Percentiles rank a stretch among this genome's conserved stretches.
These are phyloP conservation scores for Voacanga thouarsii DNA, from an alignment of 257 asterid species.

Conservation along the genomic window DNA sequence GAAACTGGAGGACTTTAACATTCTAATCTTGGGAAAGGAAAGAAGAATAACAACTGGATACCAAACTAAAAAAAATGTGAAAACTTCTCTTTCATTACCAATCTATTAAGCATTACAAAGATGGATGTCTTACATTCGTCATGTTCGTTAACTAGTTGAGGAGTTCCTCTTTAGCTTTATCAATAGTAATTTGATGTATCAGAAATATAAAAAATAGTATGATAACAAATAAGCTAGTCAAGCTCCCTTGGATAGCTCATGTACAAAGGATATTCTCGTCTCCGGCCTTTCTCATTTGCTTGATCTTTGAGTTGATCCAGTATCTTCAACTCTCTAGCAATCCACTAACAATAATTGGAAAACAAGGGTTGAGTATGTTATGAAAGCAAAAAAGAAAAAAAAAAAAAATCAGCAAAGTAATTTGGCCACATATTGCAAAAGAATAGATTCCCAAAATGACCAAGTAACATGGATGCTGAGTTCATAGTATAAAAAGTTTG, in stretches of 20 bases:
- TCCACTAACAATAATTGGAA: slow-evolving; percentile 48
- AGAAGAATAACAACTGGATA: background rate
- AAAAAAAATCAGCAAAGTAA: background rate
- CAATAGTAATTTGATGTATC: background rate
- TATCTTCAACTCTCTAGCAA: slow-evolving; percentile 53
- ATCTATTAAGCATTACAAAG: background rate
- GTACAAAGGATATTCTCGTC: slow-evolving; percentile 72
- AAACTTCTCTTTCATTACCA: background rate
- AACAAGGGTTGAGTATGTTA: slow-evolving; percentile 14
- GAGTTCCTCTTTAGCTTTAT: background rate
- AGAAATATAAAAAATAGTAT: background rate
- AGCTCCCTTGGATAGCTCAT: background rate
- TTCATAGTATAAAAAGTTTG: background rate
- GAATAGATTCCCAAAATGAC: background rate
- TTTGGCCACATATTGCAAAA: background rate
- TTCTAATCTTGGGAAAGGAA: background rate
- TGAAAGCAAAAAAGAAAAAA: background rate
- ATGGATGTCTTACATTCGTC: background rate
- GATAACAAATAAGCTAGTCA: background rate
- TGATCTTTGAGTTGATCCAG: slow-evolving; percentile 43
- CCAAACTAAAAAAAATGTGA: background rate
- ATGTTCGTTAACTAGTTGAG: background rate
- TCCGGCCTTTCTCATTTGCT: slow-evolving; percentile 89
- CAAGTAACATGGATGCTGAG: background rate
- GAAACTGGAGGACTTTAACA: background rate